These are phyloP conservation scores for Gryganskiella cystojenkinii DNA, from an alignment of 192 early-diverging fungal genomes.

Conservation along the genomic window DNA sequence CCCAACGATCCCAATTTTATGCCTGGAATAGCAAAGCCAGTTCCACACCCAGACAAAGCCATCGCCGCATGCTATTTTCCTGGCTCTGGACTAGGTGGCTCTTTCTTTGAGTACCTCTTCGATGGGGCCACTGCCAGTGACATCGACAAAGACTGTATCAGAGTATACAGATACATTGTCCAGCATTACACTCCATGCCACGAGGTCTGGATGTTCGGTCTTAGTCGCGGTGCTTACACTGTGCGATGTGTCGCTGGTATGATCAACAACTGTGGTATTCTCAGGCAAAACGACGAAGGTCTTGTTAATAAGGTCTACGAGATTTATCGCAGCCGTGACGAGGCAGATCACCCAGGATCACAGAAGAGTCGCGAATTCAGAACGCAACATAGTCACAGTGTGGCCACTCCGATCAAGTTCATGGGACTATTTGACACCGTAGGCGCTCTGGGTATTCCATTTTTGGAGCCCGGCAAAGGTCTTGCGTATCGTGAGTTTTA, in stretches of 20 bases:
- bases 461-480: slow-evolving; percentile 7
- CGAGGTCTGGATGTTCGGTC: slow-evolving; percentile 55
- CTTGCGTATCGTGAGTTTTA: slow-evolving; percentile 8
- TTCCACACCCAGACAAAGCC: background rate
- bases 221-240: slow-evolving; percentile 28
- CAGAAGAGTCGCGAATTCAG: background rate
- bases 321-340: slow-evolving; percentile 6
- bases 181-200: background rate
- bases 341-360: background rate
- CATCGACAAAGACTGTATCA: slow-evolving; percentile 1
- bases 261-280: slow-evolving; percentile 38
- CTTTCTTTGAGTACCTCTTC: slow-evolving; percentile 15
- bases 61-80: slow-evolving; percentile 15
- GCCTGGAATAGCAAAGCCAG: background rate
- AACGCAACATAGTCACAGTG: slow-evolving; percentile 6
- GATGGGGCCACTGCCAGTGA: slow-evolving; percentile 3
- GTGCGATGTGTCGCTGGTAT: slow-evolving; percentile 27
- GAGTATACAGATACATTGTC: slow-evolving; percentile 19
- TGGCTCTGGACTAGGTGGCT: background rate
- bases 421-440: slow-evolving; percentile 31
- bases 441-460: slow-evolving; percentile 14
- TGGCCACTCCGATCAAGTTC: slow-evolving; percentile 27
- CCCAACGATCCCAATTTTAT: background rate
- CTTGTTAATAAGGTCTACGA: slow-evolving; percentile 1
- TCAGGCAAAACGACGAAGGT: background rate